Evolutionary conservation across 352 stramenopile species (phyloP), one percentile per base, ranked within the genome.

Genomic region (Stramenopiles sp.): DNA sequence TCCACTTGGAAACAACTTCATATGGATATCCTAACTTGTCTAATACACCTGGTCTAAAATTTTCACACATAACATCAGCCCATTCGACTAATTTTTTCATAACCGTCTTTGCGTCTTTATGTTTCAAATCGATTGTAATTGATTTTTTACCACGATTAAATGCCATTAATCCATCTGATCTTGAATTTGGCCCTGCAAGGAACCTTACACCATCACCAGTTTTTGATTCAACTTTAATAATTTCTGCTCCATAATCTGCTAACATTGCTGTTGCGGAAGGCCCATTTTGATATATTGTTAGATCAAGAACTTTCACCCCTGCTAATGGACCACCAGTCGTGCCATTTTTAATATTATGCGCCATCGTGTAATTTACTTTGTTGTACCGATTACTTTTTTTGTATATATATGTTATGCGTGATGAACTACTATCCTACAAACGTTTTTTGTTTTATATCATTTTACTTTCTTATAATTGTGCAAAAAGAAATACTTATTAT

Each of bases 111-210:
- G 88, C 89, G 69, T 90, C 82, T 0, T 86, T 81, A 65, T 88
- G 87, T 76, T 89, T 88, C 80, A 94, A 89, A 78, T 94, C 88
- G 32, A 94, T 86, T 20, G 85, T 83, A 31, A 94, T 86, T 4
- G 87, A 93, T 31, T 88, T 88, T 78, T 94, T 94, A 86, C 93
- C 93, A 80, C 90, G 87, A 20, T 88, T 89, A 88, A 89, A 94
- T 88, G 88, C 93, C 74, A 88, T 92, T 32, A 88, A 94, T 79
- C 86, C 85, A 30, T 82, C 78, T 20, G 65, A 30, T 79, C 93
- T 89, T 63, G 93, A 81, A 53, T 13, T 13, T 13, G 13, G 4
- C 78, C 89, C 82, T 33, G 89, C 88, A 79, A 90, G 92, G 80
- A 88, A 85, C 32, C 90, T 89, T 79, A 92, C 82, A 78, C 92